Evolutionary conservation across 352 stramenopile genomes (phyloP).

Genomic region (Pythium phragmitis): DNA sequence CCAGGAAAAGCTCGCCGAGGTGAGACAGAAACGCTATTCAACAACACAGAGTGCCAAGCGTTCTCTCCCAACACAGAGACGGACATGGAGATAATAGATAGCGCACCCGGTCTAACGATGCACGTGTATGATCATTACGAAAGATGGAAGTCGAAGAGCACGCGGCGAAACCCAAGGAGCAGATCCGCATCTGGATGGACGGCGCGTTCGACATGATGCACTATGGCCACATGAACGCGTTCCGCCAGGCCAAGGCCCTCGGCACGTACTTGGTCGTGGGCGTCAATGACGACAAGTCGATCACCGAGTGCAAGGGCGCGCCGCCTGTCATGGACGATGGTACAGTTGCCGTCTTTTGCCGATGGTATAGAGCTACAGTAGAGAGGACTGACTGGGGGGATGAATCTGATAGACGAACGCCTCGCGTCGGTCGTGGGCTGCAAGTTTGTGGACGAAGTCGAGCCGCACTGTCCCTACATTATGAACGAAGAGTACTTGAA

Average conservation of each 20-base stretch:
- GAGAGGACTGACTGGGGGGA: not conserved
- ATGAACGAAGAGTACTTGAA: constrained; percentile 99
- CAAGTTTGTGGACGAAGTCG: constrained; percentile 99
- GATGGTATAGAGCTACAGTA: not conserved
- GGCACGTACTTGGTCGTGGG: constrained; percentile 98
- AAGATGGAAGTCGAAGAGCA: constrained; percentile 84
- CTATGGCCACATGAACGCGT: constrained; percentile 99
- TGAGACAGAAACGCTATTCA: constrained; percentile 12
- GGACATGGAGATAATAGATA: not conserved
- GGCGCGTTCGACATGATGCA: constrained; percentile 99
- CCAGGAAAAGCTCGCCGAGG: constrained; percentile 78
- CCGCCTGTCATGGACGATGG: constrained; percentile 95
- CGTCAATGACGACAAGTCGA: constrained; percentile 98
- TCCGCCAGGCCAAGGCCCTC: constrained; percentile 94
- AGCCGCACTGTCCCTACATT: constrained; percentile 97
- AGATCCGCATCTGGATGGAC: constrained; percentile 99
- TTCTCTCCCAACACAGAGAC: constrained; percentile 4
- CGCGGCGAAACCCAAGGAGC: constrained; percentile 60
- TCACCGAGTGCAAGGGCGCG: constrained; percentile 95
- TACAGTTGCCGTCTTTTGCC: constrained; percentile 12
- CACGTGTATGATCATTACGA: not conserved
- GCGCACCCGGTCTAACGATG: not conserved
- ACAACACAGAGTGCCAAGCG: not conserved
- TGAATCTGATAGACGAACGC: constrained; percentile 78
- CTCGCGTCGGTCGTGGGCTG: constrained; percentile 95